These are phyloP conservation scores for Aureobasidium vineae DNA, from an alignment of 2,329 filamentous ascomycete species.

Conservation along the genomic window DNA sequence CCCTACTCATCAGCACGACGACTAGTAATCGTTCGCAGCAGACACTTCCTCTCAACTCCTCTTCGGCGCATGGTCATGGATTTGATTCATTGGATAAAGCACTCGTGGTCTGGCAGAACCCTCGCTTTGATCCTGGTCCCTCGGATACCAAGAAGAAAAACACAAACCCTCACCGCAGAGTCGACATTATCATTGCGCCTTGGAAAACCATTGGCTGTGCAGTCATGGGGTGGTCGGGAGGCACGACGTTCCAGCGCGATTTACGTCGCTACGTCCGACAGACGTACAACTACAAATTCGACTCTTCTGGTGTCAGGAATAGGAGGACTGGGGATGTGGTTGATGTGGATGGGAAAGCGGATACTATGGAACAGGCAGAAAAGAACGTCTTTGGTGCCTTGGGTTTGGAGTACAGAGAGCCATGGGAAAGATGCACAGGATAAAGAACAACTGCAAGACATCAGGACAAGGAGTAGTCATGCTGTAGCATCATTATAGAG, in stretches of 20 bases:
- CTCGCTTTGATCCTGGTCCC: slow-evolving; percentile 44
- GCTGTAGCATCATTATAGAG: not conserved
- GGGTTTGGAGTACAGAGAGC: slow-evolving; percentile 54
- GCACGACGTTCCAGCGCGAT: slow-evolving; percentile 86
- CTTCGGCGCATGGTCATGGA: slow-evolving; percentile 52
- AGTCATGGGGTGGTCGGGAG: slow-evolving; percentile 82
- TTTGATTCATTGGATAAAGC: slow-evolving; percentile 93
- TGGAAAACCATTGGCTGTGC: slow-evolving; percentile 90
- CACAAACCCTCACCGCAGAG: slow-evolving; percentile 73
- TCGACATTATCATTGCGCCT: slow-evolving; percentile 87
- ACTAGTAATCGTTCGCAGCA: slow-evolving; percentile 72
- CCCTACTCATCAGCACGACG: slow-evolving; percentile 65
- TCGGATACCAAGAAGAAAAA: slow-evolving; percentile 54
- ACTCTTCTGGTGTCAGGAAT: slow-evolving; percentile 79
- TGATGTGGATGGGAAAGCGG: slow-evolving; percentile 66
- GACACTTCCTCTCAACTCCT: slow-evolving; percentile 54
- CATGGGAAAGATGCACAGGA: slow-evolving; percentile 47
- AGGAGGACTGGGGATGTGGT: slow-evolving; percentile 65
- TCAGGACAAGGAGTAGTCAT: not conserved
- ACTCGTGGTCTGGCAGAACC: slow-evolving; percentile 86
- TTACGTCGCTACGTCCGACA: slow-evolving; percentile 75
- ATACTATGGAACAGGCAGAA: slow-evolving; percentile 69
- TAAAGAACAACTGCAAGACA: slow-evolving; percentile 31
- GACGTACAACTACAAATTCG: slow-evolving; percentile 75
- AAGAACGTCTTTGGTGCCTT: slow-evolving; percentile 75